phyloP scores from a whole-genome alignment of 2,329 filamentous ascomycete genomes.

The Emmonsiellopsis sp. region DNA sequence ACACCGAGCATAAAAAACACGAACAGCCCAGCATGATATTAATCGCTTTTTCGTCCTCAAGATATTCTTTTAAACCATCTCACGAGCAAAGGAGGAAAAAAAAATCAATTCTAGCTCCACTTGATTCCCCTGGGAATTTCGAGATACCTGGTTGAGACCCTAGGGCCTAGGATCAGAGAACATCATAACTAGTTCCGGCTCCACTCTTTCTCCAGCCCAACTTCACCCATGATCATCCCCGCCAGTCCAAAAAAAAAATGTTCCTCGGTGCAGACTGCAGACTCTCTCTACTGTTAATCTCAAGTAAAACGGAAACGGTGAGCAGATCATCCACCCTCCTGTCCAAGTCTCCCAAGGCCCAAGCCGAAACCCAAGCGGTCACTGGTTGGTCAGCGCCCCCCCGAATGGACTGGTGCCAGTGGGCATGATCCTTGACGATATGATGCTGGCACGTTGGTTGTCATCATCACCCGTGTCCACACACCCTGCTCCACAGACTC shows the following conservation, averaged over 20 bases:
- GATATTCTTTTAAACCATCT: too few species aligned
- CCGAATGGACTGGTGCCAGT: too few species aligned
- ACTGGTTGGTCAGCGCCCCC: too few species aligned
- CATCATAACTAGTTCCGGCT: not conserved
- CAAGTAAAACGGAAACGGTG: not conserved
- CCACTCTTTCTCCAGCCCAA: too few species aligned
- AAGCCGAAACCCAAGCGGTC: too few species aligned
- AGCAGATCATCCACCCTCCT: not conserved
- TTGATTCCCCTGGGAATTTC: not conserved
- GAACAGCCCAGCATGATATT: too few species aligned
- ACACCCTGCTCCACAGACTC: not conserved
- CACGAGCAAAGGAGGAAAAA: not conserved
- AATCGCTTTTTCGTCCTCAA: too few species aligned
- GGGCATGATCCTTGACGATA: not conserved
- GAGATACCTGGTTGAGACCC: not conserved
- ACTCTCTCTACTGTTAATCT: too few species aligned
- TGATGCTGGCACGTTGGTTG: not conserved
- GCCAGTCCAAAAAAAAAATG: not conserved
- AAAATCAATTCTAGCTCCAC: not conserved
- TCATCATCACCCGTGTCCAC: not conserved
- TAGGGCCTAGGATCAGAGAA: not conserved
- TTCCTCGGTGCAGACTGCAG: too few species aligned
- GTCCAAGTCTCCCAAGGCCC: too few species aligned
- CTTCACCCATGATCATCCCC: too few species aligned
- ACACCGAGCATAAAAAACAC: too few species aligned